These are phyloP conservation scores for Cryptococcus hybrid DNA, from an alignment of 1,284 basidiomycete species.

Conservation along the genomic window DNA sequence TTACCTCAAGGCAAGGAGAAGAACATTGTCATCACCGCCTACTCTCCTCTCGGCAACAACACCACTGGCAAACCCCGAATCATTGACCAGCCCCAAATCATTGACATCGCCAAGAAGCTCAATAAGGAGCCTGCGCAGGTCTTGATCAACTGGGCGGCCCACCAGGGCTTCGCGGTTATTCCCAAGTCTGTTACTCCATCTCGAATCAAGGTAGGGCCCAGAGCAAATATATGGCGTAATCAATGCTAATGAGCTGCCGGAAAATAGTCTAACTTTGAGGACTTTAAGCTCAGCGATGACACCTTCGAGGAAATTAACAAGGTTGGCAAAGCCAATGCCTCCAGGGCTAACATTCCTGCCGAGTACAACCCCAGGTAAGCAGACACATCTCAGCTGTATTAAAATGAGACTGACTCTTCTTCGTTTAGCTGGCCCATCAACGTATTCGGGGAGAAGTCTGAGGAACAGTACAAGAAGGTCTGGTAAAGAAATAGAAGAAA, in stretches of 20 bases:
- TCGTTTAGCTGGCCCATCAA: constrained; percentile 62
- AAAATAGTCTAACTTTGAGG: constrained; percentile 65
- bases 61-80: constrained; percentile 52
- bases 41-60: constrained; percentile 75
- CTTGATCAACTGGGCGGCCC: constrained; percentile 66
- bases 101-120: constrained; percentile 57
- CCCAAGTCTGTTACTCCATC: constrained; percentile 63
- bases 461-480: constrained; percentile 54
- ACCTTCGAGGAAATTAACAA: constrained; percentile 61
- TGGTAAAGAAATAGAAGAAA: constrained; percentile 14
- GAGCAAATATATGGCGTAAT: constrained; percentile 12
- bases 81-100: constrained; percentile 54
- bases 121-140: constrained; percentile 65
- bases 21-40: constrained; percentile 76
- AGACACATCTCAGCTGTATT: neutral
- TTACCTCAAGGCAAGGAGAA: constrained; percentile 60
- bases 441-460: constrained; percentile 63
- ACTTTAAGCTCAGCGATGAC: constrained; percentile 61
- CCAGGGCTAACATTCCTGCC: constrained; percentile 63
- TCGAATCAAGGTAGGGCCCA: constrained; percentile 47
- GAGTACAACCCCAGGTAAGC: constrained; percentile 54
- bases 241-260: constrained; percentile 1
- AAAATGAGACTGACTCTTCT: neutral
- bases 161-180: constrained; percentile 66
- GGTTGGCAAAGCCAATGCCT: constrained; percentile 58